These are phyloP conservation scores for Salmacisia buchloeana DNA, from an alignment of 1,284 basidiomycete genomes.

Conservation along the genomic window DNA sequence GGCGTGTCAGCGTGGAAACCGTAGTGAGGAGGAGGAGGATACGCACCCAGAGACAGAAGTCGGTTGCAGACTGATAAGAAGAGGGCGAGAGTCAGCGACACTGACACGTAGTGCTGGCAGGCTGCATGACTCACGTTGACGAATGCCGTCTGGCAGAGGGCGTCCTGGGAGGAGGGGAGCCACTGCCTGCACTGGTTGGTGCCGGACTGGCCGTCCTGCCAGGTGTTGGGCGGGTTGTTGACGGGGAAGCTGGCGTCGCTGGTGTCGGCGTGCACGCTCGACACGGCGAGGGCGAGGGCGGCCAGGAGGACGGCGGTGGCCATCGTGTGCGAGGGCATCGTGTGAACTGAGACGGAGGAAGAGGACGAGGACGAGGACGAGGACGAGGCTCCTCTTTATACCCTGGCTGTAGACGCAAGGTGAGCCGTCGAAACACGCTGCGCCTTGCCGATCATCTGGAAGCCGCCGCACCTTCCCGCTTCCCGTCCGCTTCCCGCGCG, in stretches of 20 bases:
- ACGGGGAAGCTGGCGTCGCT: slow-evolving; percentile 8
- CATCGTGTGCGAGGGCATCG: background rate
- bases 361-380: too few relatives aligned
- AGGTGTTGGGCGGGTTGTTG: slow-evolving; percentile 11
- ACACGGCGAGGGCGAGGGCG: background rate
- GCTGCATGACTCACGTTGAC: slow-evolving; percentile 7
- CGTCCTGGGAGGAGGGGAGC: background rate
- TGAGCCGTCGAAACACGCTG: too few relatives aligned
- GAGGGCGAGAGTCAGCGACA: background rate
- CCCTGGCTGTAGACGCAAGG: too few relatives aligned
- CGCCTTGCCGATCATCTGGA: too few relatives aligned
- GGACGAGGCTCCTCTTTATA: too few relatives aligned
- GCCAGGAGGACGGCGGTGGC: background rate
- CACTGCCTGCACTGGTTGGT: slow-evolving; percentile 16
- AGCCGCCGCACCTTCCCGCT: too few relatives aligned
- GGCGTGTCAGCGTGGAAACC: slow-evolving; percentile 4
- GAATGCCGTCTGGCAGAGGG: slow-evolving; percentile 17
- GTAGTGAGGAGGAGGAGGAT: background rate
- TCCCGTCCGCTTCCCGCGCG: too few relatives aligned
- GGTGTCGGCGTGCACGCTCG: background rate
- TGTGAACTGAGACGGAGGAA: too few relatives aligned
- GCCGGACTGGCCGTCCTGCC: slow-evolving; percentile 15
- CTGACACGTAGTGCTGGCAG: background rate
- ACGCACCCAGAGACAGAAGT: slow-evolving; percentile 34
- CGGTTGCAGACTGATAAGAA: background rate